phyloP scores from a whole-genome alignment of 2,329 filamentous ascomycete genomes.

The Fusarium keratoplasticum region DNA sequence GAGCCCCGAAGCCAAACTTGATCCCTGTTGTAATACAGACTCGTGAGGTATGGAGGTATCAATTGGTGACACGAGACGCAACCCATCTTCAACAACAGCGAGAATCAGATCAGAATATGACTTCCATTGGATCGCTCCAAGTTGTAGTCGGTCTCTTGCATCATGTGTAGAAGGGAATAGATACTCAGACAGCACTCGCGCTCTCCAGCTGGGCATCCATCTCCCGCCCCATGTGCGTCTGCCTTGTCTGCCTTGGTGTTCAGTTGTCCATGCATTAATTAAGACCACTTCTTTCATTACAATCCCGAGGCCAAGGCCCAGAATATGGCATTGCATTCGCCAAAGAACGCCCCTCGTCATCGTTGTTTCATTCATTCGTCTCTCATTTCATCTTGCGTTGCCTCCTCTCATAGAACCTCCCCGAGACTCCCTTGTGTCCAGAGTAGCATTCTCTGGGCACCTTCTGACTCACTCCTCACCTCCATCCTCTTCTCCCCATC shows the following conservation, averaged over 20 bases:
- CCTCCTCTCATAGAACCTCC: background rate
- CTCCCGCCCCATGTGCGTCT: background rate
- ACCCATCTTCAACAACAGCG: background rate
- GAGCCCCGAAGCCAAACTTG: background rate
- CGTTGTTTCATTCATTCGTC: constrained; percentile 23
- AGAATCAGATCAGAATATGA: background rate
- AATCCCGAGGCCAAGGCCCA: background rate
- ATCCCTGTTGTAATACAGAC: background rate
- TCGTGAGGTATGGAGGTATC: background rate
- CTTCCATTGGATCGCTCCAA: background rate
- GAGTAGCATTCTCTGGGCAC: constrained; percentile 3
- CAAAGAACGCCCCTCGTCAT: constrained; percentile 8
- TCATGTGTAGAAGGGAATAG: background rate
- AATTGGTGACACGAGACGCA: background rate
- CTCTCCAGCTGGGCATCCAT: background rate
- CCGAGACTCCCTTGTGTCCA: background rate
- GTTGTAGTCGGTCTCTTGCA: background rate
- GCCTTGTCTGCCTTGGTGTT: background rate
- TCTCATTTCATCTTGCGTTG: constrained; percentile 6
- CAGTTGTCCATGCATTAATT: background rate
- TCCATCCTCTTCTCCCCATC: constrained; percentile 12
- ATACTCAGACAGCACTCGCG: background rate
- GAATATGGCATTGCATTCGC: background rate
- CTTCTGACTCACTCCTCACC: background rate
- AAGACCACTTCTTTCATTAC: background rate